Evolutionary conservation across 352 stramenopile species (phyloP), one percentile per base, ranked within the genome.

Genomic region (Globisporangium irregulare): DNA sequence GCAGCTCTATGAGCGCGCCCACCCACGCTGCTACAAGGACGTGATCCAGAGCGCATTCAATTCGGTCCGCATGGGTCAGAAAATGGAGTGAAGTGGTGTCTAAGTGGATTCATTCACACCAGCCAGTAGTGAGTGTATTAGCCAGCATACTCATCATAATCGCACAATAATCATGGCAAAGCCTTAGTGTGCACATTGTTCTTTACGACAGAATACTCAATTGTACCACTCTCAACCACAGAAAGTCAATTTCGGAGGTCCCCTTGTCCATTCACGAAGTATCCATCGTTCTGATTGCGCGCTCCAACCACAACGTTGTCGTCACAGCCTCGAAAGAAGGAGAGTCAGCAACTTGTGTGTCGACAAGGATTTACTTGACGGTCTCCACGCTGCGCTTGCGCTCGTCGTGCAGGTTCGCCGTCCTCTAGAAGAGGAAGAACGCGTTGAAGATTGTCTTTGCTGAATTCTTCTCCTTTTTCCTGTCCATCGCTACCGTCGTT

Each of bases 1-100:
- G 48, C 73, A 75, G 29, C 56, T 75, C 24, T 90, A 87, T 69
- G 65, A 77, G 36, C 70, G 70, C 34, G 81, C 73, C 9, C 80
- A 90, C 64, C 82, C 79, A 1, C 73, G 70, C 20, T 81, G 72
- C 68, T 90, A 88, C 70, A 78, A 78, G n/a, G 80, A 87, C 2
- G 78, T 87, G 20, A 86, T 90, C 41, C 64, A 69, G 25, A 36
- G 64, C 18, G 80, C 80, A 22, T 75, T 90, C n/a, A 63, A 77
- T 6, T 74, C 76, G 9, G 74, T 88, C 1, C 76, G 77, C 20
- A 59, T 66, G 6, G 36, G 38, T 25, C 48, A 67, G 66, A 86
- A 89, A 63, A 77, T 80, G 70, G 57, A 60, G 29, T 57, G 27
- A 65, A 22, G 4, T 50, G 41, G 18, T 7, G 38, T 48, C 4